A percentile compares a stretch with the other conserved stretches of the same genome.
Conservation (phyloP, 1,284 basidiomycete species). For the Trametes pubescens region DNA sequence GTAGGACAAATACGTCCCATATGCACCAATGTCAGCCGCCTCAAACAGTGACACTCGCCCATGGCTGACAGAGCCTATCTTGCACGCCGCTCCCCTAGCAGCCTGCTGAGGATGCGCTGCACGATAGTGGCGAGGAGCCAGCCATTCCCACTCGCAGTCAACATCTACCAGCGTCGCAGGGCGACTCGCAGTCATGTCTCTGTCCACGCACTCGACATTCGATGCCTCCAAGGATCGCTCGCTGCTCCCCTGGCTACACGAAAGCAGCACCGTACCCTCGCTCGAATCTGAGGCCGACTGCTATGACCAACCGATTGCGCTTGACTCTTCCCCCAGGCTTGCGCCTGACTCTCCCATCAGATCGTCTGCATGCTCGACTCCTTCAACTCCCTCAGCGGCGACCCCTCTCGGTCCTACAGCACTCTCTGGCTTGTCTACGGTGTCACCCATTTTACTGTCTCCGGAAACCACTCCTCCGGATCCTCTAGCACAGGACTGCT, state of each 20-base stretch:
- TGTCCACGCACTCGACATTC: background rate
- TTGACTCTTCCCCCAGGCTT: background rate
- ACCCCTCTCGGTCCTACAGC: background rate
- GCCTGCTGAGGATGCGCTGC: too few species aligned
- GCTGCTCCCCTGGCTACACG: constrained; percentile 6
- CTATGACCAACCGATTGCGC: background rate
- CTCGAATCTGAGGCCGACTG: background rate
- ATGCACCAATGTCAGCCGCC: background rate
- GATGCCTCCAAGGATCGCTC: constrained; percentile 13
- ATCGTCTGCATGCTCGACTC: background rate
- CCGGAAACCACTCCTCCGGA: too few species aligned
- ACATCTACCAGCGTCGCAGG: background rate
- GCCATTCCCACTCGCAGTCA: too few species aligned
- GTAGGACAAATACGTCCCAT: background rate
- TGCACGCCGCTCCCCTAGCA: background rate
- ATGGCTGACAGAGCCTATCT: background rate
- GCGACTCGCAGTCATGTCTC: background rate
- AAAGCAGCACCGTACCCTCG: background rate
- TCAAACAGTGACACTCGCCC: background rate
- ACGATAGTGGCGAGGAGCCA: too few species aligned
- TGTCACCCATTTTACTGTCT: background rate
- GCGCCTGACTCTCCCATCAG: background rate
- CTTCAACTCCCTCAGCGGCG: background rate
- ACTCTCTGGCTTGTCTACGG: background rate
- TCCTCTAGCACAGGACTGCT: background rate